Evolutionary conservation across 2,329 filamentous ascomycete genomes (phyloP).

Genomic region (Fusarium pseudonygamai): DNA sequence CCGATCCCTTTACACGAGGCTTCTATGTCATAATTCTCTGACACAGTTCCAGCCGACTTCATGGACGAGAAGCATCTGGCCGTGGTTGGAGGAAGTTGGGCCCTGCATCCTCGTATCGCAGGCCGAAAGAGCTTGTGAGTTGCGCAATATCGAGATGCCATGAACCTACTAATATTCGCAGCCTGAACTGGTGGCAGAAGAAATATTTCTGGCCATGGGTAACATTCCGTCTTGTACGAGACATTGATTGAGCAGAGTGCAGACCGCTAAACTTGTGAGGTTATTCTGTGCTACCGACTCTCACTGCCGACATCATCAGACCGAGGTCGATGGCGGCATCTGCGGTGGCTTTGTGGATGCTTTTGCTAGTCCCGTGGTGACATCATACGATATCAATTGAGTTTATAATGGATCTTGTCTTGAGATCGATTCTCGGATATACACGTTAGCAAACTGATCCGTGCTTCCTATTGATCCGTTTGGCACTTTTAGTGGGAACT

Average conservation of each 20-base stretch:
- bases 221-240: constrained; percentile 22
- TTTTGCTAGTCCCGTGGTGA: constrained; percentile 15
- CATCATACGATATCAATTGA: constrained; percentile 32
- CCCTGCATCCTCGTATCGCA: constrained; percentile 21
- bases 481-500: constrained; percentile 7
- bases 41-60: constrained; percentile 14
- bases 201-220: constrained; percentile 30
- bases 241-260: not conserved
- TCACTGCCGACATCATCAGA: constrained; percentile 9
- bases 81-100: constrained; percentile 25
- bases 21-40: not conserved
- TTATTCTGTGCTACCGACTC: not conserved
- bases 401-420: constrained; percentile 1
- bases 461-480: not conserved
- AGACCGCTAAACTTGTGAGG: not conserved
- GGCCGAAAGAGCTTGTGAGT: constrained; percentile 29
- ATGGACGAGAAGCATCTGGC: constrained; percentile 24
- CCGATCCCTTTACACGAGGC: accelerated
- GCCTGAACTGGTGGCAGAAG: constrained; percentile 33
- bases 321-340: not conserved
- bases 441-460: not conserved
- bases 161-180: not conserved
- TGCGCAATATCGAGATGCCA: accelerated
- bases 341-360: constrained; percentile 17
- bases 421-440: constrained; percentile 22